These are phyloP conservation scores for Neofusicoccum kwambonambiense DNA, from an alignment of 2,329 filamentous ascomycete species.

Conservation along the genomic window DNA sequence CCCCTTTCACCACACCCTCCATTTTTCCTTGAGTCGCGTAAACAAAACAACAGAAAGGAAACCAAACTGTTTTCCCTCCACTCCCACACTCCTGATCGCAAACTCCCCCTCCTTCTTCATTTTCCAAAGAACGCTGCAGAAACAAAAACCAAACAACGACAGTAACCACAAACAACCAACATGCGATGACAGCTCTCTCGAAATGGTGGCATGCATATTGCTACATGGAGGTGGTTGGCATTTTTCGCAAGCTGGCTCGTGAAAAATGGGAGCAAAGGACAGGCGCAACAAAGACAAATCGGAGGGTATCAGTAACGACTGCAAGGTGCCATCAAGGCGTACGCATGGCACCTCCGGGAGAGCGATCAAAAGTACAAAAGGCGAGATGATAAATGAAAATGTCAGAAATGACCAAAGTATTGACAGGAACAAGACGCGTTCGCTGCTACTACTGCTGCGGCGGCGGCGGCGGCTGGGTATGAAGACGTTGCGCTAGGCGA, in stretches of 20 bases:
- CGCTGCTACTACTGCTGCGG: background rate
- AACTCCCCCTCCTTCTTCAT: background rate
- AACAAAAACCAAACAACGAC: slow-evolving; percentile 8
- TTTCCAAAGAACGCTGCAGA: background rate
- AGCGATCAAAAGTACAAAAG: slow-evolving; percentile 3
- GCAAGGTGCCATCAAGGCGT: slow-evolving; percentile 11
- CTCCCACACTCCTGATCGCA: background rate
- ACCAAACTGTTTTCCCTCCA: background rate
- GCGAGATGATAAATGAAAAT: background rate
- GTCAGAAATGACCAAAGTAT: background rate
- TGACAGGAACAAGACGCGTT: slow-evolving; percentile 8
- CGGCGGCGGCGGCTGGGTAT: background rate
- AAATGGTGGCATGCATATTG: slow-evolving; percentile 8
- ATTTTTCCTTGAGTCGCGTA: background rate
- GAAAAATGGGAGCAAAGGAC: background rate
- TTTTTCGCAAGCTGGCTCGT: slow-evolving; percentile 9
- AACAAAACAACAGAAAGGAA: background rate
- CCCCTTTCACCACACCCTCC: background rate
- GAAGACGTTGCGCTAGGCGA: background rate
- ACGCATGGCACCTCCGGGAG: slow-evolving; percentile 8
- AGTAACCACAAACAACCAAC: background rate
- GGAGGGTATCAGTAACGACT: slow-evolving; percentile 19
- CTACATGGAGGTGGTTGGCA: background rate
- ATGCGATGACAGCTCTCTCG: background rate
- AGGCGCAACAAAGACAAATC: background rate